These are phyloP conservation scores for Heterobasidion occidentale DNA, from an alignment of 1,284 basidiomycete genomes.

Conservation along the genomic window DNA sequence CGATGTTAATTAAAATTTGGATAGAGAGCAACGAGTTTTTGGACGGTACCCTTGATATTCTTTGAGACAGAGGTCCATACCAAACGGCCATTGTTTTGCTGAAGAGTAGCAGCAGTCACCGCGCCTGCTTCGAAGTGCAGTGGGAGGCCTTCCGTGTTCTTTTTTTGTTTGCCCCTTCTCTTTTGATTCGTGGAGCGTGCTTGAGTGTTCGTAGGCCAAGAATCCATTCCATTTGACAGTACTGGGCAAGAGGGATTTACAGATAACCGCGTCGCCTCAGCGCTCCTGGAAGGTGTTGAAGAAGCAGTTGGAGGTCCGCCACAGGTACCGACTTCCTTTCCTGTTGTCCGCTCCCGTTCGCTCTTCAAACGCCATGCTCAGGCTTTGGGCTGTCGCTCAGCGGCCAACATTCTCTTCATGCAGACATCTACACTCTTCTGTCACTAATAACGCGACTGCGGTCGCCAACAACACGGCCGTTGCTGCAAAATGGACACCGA, in stretches of 20 bases:
- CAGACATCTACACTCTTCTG: constrained; percentile 32
- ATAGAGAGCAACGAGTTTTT: too few species aligned
- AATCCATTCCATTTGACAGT: constrained; percentile 56
- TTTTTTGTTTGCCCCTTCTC: constrained; percentile 16
- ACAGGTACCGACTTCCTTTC: constrained; percentile 2
- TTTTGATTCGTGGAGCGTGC: constrained; percentile 9
- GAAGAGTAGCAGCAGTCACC: constrained; percentile 44
- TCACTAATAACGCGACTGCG: constrained; percentile 23
- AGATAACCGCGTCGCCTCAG: too few species aligned
- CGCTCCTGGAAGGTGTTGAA: background rate
- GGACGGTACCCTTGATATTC: constrained; percentile 12
- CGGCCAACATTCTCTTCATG: constrained; percentile 27
- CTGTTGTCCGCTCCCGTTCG: background rate
- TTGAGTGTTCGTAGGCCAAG: constrained; percentile 48
- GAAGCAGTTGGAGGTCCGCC: constrained; percentile 5
- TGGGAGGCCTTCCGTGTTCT: constrained; percentile 20
- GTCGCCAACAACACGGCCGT: constrained; percentile 19
- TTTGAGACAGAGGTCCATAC: constrained; percentile 44
- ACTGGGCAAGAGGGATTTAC: background rate
- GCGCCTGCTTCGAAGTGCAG: constrained; percentile 50
- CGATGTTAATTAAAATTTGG: background rate
- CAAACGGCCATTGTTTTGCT: constrained; percentile 31
- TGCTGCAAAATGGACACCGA: constrained; percentile 72
- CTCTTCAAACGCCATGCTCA: constrained; percentile 34
- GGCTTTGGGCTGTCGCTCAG: constrained; percentile 35